Base-by-base conservation (phyloP, 768 basidiomycete genomes). In the Postia placenta region DNA sequence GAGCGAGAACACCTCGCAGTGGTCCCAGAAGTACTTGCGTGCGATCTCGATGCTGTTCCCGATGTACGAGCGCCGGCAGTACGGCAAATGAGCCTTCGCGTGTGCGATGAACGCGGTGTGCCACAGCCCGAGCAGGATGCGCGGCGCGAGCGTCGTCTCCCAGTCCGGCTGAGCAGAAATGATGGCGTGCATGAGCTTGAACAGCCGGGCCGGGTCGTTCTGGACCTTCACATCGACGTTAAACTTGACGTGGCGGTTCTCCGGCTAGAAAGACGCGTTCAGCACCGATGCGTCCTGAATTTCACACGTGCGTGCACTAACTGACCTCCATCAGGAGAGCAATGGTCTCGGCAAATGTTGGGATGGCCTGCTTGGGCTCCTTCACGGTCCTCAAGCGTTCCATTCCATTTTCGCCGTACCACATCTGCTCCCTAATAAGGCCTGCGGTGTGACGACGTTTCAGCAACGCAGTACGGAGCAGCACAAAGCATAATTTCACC, bases 191-290 rank as follows among this genome's bases (percentile, higher is more conserved):
- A 96, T 91, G 37, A 93, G 70, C 20, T 67, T 62, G 69, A 94
- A 96, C 26, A 95, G 75, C n/a, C 78, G 79, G 48, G 81, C 82
- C 0, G 95, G 92, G 61, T 93, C 82, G 62, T 97, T 98, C 61
- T 92, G 83, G 23, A 85, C 78, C 69, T 99, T 99, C 63, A 96
- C 89, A 64, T 98, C 95, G 52, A 97, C 79, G 71, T 97, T 82
- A 60, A 87, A 84, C 53, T 79, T 79, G 62, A 85, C 80, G 52
- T 87, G 85, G 28, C 69, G 73, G 66, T 89, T 87, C 67, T 87
- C 83, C 38, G 83, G 81, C 83, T 86, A 47, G 11, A 28, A 6
- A 26, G 12, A 38, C 17, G 17, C 17, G 35, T 30, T 11, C 27
- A 26, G 42, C 19, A 27, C 17, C 49, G 45, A 23, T 40, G 7